phyloP scores from a whole-genome alignment of 202 grass and related monocot genomes.

The Digitaria exilis region DNA sequence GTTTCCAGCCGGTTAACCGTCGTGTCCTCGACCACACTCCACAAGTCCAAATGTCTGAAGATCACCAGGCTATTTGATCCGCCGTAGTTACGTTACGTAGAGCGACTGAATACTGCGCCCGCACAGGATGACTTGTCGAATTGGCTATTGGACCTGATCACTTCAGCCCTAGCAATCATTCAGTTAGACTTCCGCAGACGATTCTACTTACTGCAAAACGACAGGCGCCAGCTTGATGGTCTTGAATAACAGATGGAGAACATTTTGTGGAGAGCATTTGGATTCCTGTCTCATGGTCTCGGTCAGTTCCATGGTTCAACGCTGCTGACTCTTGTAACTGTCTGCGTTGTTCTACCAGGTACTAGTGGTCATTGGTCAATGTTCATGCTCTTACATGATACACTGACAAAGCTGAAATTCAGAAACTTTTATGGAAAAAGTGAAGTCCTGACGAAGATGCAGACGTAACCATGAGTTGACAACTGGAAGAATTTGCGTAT shows the following conservation, averaged over 20 bases:
- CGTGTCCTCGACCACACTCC: not conserved
- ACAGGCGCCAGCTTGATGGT: not conserved
- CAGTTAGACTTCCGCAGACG: constrained; percentile 15
- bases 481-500: not conserved
- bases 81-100: constrained; percentile 29
- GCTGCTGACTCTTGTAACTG: not conserved
- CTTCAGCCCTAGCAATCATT: constrained; percentile 10
- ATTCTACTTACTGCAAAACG: not conserved
- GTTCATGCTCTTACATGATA: not conserved
- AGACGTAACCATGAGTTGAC: constrained; percentile 19
- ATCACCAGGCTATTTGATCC: not conserved
- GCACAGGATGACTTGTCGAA: constrained; percentile 18
- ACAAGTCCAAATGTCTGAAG: not conserved
- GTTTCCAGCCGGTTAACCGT: constrained; percentile 10
- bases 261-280: constrained; percentile 8
- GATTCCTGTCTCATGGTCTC: not conserved
- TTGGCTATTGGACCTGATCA: constrained; percentile 22
- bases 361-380: not conserved
- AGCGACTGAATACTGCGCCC: constrained; percentile 25
- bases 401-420: constrained; percentile 6
- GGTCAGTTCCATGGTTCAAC: constrained; percentile 13
- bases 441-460: constrained; percentile 8
- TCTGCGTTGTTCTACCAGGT: not conserved
- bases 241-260: not conserved
- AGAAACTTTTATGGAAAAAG: constrained; percentile 13